A percentile compares a stretch with the other conserved stretches of the same genome.
These are phyloP conservation scores for Ulota crispa DNA, from an alignment of 225 moss, liverwort and hornwort species.

Conservation along the genomic window DNA sequence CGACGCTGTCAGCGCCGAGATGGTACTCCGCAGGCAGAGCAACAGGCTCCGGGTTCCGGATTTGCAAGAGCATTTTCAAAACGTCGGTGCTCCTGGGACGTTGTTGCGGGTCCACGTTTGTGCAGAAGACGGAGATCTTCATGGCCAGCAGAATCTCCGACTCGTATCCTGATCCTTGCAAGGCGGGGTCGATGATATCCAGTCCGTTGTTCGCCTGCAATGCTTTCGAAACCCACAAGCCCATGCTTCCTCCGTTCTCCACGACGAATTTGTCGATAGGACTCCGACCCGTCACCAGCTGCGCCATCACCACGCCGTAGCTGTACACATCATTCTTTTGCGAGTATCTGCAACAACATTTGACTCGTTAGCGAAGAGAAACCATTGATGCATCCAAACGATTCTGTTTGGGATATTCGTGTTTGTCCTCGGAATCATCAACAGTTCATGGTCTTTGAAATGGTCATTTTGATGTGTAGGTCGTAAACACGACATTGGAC, in stretches of 20 bases:
- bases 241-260: constrained; percentile 69
- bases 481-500: neutral
- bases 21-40: neutral
- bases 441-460: too few relatives aligned
- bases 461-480: neutral
- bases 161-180: constrained; percentile 44
- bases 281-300: constrained; percentile 56
- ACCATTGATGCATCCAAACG: neutral
- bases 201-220: constrained; percentile 37
- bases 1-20: constrained; percentile 10
- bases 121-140: constrained; percentile 88
- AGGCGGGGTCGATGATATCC: constrained; percentile 64
- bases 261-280: constrained; percentile 73
- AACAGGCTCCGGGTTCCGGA: constrained; percentile 49
- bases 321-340: constrained; percentile 74
- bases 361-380: neutral
- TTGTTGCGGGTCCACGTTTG: constrained; percentile 38
- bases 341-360: constrained; percentile 46
- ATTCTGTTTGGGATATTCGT: neutral
- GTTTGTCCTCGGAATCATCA: neutral
- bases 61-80: constrained; percentile 68
- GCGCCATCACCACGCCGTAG: constrained; percentile 77
- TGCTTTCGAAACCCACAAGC: constrained; percentile 56
- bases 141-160: constrained; percentile 66
- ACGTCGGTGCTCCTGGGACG: constrained; percentile 75